Evolutionary conservation across 2,329 filamentous ascomycete species (phyloP).

Genomic region (Colletotrichum sp.): DNA sequence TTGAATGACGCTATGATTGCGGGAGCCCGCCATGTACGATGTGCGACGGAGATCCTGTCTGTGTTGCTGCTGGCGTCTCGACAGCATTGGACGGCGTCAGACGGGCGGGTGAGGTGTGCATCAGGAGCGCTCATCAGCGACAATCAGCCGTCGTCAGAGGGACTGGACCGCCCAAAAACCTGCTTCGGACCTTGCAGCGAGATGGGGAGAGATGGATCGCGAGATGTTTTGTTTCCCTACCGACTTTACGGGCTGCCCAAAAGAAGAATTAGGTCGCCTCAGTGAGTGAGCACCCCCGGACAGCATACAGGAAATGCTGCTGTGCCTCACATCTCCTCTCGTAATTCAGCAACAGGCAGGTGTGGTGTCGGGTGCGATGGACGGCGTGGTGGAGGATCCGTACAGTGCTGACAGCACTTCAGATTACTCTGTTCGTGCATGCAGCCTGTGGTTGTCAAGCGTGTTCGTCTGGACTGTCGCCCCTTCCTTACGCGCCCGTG

Average conservation of each 20-base stretch:
- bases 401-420: neutral
- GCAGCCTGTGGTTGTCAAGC: neutral
- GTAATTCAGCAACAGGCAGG: neutral
- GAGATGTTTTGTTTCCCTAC: neutral
- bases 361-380: neutral
- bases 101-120: neutral
- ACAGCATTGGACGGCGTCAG: neutral
- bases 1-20: slow-evolving; percentile 15
- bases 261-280: neutral
- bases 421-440: neutral
- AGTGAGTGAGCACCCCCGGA: neutral
- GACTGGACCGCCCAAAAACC: neutral
- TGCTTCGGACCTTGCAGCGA: neutral
- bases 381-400: neutral
- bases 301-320: neutral
- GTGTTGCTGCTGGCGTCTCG: slow-evolving; percentile 6
- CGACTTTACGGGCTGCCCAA: neutral
- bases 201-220: neutral
- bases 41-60: slow-evolving; percentile 3
- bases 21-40: neutral
- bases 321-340: neutral
- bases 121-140: neutral
- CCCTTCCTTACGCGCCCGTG: neutral
- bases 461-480: neutral
- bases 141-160: neutral